A percentile compares a stretch with the other conserved stretches of the same genome.
Conservation (phyloP, 2,329 filamentous ascomycete genomes). For the Pseudogymnoascus verrucosus region DNA sequence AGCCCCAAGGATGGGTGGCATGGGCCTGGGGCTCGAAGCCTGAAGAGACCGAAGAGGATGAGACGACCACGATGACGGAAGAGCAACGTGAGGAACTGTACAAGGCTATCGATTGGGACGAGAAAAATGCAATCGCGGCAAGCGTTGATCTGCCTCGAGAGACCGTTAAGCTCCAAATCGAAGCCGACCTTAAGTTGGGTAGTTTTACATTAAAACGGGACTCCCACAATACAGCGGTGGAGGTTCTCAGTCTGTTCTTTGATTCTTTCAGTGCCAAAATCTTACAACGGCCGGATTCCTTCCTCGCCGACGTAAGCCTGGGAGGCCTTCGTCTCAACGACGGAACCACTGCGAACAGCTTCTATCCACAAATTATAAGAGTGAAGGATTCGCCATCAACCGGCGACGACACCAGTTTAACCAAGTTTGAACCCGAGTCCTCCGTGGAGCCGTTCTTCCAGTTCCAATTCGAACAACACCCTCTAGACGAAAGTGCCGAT, state of each 20-base stretch:
- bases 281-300: conserved; percentile 81
- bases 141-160: conserved; percentile 85
- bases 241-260: conserved; percentile 86
- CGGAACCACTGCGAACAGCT: conserved; percentile 81
- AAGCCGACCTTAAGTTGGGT: conserved; percentile 87
- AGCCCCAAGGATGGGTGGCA: conserved; percentile 73
- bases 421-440: conserved; percentile 31
- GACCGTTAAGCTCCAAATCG: conserved; percentile 84
- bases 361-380: conserved; percentile 90
- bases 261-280: conserved; percentile 90
- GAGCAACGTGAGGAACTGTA: conserved; percentile 95
- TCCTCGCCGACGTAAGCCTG: conserved; percentile 80
- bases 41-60: conserved; percentile 47
- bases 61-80: conserved; percentile 84
- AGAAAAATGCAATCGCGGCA: conserved; percentile 83
- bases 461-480: conserved; percentile 88
- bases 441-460: conserved; percentile 78
- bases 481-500: conserved; percentile 85
- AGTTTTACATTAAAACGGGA: conserved; percentile 90
- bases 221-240: conserved; percentile 66
- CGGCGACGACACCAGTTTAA: conserved; percentile 30
- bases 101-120: conserved; percentile 95
- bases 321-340: conserved; percentile 92
- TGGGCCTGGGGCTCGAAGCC: conserved; percentile 87
- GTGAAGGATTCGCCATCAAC: conserved; percentile 74